Evolutionary conservation across 163 green algal genomes (phyloP), one percentile per base, ranked within the genome.

Genomic region (Trebouxia gelatinosa): DNA sequence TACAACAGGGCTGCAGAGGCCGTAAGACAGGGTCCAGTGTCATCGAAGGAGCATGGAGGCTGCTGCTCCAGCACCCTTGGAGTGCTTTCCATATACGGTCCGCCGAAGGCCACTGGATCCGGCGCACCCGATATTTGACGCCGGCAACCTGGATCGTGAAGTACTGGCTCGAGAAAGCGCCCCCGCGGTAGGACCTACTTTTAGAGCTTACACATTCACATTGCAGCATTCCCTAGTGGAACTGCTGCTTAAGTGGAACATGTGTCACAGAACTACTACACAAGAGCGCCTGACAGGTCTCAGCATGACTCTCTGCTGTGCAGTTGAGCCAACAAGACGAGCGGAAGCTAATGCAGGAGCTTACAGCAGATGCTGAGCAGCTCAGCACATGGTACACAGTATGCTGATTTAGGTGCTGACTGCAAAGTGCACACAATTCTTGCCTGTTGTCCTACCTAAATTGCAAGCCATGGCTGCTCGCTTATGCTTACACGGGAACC

Each of bases 271-370:
- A 54, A 23, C 11, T 54, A 54, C 43, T 54, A 13, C 43, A 54
- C 13, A 54, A 13, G 9, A 23, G 43, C 43, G 43, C 11, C 43
- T 23, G 43, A 9, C 13, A 2, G 5, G 34, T 21, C 34, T 17
- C 32, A 28, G 6, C 35, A 32, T 16, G n/a, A n/a, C n/a, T 35
- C 3, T 13, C 21, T 17, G 17, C 3, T 35, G 23, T 72, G 35
- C 64, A 72, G 64, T 54, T 72, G 64, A 72, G 64, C 19, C 35
- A 51, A 7, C 64, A 72, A 19, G 35, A 51, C 19, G 64, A 72
- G 23, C 50, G 50, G 37, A 23, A n/a, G 23, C 35, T 72, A 5
- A 72, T 72, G 64, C 50, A 72, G 23, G 64, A 72, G 17, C 5
- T 72, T 2, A 37, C 35, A 34, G 38, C 35, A 51, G 64, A 72